phyloP scores from a whole-genome alignment of 2,329 filamentous ascomycete species.

The Monilinia aucupariae region DNA sequence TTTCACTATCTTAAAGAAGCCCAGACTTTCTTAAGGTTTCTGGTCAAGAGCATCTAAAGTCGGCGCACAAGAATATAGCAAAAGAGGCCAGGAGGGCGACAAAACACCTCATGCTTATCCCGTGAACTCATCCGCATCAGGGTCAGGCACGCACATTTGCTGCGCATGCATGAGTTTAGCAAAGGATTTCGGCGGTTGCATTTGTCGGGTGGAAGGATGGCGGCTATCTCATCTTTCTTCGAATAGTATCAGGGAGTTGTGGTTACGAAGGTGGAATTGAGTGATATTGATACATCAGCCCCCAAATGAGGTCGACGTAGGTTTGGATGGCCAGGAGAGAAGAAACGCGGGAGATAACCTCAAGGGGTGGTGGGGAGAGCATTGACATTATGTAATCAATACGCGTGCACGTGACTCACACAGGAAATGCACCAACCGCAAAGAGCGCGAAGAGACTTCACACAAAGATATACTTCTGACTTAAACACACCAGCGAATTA shows the following conservation, averaged over 20 bases:
- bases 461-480: no score
- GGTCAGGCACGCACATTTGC: neutral
- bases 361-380: no score
- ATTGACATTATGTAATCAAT: no score
- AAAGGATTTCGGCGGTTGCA: constrained; percentile 10
- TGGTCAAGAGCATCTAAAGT: neutral
- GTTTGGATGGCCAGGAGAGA: no score
- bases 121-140: neutral
- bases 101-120: neutral
- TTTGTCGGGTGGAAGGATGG: constrained; percentile 9
- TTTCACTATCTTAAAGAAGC: neutral
- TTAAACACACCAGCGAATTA: no score
- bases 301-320: no score
- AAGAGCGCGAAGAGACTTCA: no score
- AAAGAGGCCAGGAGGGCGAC: neutral
- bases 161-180: constrained; percentile 1
- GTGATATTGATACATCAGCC: constrained; percentile 9
- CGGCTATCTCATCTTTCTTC: constrained; percentile 7
- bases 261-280: neutral
- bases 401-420: no score
- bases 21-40: neutral
- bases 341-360: no score
- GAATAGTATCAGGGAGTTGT: constrained; percentile 6
- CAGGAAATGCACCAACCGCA: no score
- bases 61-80: neutral